Evolutionary conservation across 148 eudicot species (phyloP), one percentile per base, ranked within the genome.

Genomic region (Suaeda aralocaspica): DNA sequence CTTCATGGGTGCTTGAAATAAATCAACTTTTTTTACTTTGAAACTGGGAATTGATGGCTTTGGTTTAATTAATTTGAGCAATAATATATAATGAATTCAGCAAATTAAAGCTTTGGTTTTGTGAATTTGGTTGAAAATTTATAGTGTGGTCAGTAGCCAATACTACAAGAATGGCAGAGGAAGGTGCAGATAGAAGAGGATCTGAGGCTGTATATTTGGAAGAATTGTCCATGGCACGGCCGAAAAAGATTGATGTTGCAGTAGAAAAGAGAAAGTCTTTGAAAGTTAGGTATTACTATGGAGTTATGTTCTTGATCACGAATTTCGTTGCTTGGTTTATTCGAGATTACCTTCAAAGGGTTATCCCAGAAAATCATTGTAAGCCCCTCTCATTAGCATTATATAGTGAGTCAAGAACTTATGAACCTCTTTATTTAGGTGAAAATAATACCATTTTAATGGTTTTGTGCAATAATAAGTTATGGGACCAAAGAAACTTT

Each of bases 311-410:
- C 78, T 76, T 89, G 81, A 55, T 83, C 42, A 87, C 82, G 7
- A 91, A 87, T 72, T 85, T 93, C 28, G 48, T 83, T 33, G 95
- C 92, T 59, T 93, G 98, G 98, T 70, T 88, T 56, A 72, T 89
- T 77, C 92, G 98, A 6, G 98, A 93, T 71, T 93, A 90, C 72
- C 88, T 89, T 26, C 86, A 87, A 75, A 83, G 76, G 72, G 64
- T 85, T 64, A 75, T 81, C 62, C 87, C 90, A 14, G 71, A 78
- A 64, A 67, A 84, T 28, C 85, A 86, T 67, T 89, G 97, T 92
- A 81, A 91, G 94, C 81, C 59, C 3, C 29, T 1, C 2, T 10
- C n/a, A 14, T 4, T 14, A 24, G 15, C 7, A 9, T 44, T 71
- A n/a, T 31, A 2, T 49, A 16, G 22, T 1, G n/a, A 49, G 53